Base-by-base conservation (phyloP, 2,329 filamentous ascomycete species). In the Fonsecaea erecta region DNA sequence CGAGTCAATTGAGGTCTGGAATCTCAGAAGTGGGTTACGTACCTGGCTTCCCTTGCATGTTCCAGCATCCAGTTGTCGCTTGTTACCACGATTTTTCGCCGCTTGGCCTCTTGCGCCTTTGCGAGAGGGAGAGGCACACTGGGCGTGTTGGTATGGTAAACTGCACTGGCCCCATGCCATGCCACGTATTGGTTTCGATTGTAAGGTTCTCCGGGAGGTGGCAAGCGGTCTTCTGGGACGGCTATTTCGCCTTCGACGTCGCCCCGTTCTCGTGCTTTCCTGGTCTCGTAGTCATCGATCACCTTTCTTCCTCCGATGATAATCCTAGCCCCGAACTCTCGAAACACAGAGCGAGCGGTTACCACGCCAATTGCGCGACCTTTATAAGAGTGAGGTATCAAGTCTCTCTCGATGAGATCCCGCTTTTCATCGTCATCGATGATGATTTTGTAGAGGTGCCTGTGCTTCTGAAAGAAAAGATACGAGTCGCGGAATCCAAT, bases 151-250 rank as follows among this genome's bases (percentile, higher is more conserved):
- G 91, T 92, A 76, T 98, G 93, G 76, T 99, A 99, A 26, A 99
- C 95, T 43, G 91, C 89, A 76, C 94, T 98, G 54, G 95, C 95
- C 56, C 95, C 95, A 76, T 97, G 93, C 95, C 95, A 99, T 30
- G 95, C 95, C 30, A 99, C 95, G 75, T 97, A 99, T 77, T 97
- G 93, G 75, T 99, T 99, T 80, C 94, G 93, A 83, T 99, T 97
- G 83, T 99, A 99, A n/a, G 88, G 84, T 75, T 96, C 90, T 43
- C 90, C 91, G n/a, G 84, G 82, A 8, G 85, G 85, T 28, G 93
- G 86, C 48, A 93, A 85, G 66, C 84, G 85, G 77, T 99, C 95
- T 66, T 93, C 90, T 0, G 94, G 94, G 74, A 98, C 95, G 18
- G 93, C 95, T 26, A 98, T 76, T 75, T 96, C 92, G 69, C 95